Percentiles rank a stretch among this genome's conserved stretches.
Conservation (phyloP, 2,329 filamentous ascomycete genomes). For the Nothophaeocryptopus gaeumannii region DNA sequence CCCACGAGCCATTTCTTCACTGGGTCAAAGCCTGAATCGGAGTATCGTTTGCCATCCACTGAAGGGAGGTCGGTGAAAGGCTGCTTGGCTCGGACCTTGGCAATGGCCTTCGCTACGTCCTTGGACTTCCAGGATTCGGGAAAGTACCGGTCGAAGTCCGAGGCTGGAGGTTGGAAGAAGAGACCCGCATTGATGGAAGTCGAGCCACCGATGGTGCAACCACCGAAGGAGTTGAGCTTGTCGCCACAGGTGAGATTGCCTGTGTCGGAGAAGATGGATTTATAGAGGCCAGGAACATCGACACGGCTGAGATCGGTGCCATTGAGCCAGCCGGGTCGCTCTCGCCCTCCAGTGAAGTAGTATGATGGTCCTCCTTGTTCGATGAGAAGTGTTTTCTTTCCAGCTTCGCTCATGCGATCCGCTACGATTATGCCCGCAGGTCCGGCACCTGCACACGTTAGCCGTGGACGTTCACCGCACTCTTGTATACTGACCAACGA, state of each 20-base stretch:
- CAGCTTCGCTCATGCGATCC: slow-evolving; percentile 51
- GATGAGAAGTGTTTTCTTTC: slow-evolving; percentile 52
- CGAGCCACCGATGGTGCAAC: slow-evolving; percentile 56
- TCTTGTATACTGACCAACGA: slow-evolving; percentile 35
- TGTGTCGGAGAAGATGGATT: slow-evolving; percentile 47
- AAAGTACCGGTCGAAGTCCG: slow-evolving; percentile 59
- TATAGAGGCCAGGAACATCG: slow-evolving; percentile 54
- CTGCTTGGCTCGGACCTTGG: slow-evolving; percentile 45
- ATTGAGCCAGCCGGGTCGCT: slow-evolving; percentile 49
- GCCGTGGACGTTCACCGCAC: background rate
- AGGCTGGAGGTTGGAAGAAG: slow-evolving; percentile 56
- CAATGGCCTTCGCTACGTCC: slow-evolving; percentile 49
- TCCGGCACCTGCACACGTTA: slow-evolving; percentile 39
- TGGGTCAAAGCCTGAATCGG: slow-evolving; percentile 51
- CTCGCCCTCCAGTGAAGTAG: slow-evolving; percentile 37
- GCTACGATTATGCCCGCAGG: slow-evolving; percentile 54
- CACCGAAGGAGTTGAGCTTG: slow-evolving; percentile 40
- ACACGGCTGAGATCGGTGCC: slow-evolving; percentile 51
- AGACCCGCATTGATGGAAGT: slow-evolving; percentile 62
- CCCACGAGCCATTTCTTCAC: slow-evolving; percentile 51
- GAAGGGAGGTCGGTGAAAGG: slow-evolving; percentile 58
- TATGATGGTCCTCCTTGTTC: slow-evolving; percentile 50
- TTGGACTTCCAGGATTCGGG: slow-evolving; percentile 51
- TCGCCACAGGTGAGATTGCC: slow-evolving; percentile 44
- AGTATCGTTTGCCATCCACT: slow-evolving; percentile 54